phyloP scores from a whole-genome alignment of 805 yeast genomes.

The Candida tammaniensis region DNA sequence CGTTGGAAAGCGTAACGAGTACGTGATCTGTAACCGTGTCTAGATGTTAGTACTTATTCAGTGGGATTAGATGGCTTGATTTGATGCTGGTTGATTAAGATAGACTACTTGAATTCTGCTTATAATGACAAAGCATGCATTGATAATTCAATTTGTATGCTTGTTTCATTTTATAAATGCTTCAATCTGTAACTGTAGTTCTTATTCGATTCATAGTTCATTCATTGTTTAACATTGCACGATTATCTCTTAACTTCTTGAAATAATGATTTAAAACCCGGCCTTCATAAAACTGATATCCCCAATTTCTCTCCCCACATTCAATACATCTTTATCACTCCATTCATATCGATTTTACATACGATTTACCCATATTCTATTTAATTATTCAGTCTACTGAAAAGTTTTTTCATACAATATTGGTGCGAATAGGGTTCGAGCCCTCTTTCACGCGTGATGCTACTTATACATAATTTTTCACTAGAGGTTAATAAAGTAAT shows the following conservation, averaged over 20 bases:
- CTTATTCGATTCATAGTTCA: too few relatives aligned
- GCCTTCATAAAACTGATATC: too few relatives aligned
- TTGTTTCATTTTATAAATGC: too few relatives aligned
- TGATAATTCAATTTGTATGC: too few relatives aligned
- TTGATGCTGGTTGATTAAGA: not conserved
- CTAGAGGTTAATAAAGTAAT: conserved; percentile 1
- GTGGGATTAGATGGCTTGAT: not conserved
- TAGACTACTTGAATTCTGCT: not conserved
- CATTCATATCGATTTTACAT: conserved; percentile 16
- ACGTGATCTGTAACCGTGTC: conserved; percentile 99
- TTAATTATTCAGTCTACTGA: conserved; percentile 6
- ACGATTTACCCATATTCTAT: conserved; percentile 38
- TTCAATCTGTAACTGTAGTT: too few relatives aligned
- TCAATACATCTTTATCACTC: too few relatives aligned
- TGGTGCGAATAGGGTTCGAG: not conserved
- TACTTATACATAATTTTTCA: not conserved
- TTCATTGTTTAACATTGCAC: too few relatives aligned
- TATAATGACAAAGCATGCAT: too few relatives aligned
- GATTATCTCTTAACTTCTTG: too few relatives aligned
- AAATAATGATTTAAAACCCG: too few relatives aligned
- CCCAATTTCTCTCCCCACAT: too few relatives aligned
- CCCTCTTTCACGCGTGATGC: conserved; percentile 5
- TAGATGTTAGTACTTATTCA: conserved; percentile 7
- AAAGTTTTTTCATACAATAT: conserved; percentile 11
- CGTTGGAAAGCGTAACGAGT: conserved; percentile 99